Base-by-base conservation (phyloP, 2,329 filamentous ascomycete species). In the Magnaporthales sp. region DNA sequence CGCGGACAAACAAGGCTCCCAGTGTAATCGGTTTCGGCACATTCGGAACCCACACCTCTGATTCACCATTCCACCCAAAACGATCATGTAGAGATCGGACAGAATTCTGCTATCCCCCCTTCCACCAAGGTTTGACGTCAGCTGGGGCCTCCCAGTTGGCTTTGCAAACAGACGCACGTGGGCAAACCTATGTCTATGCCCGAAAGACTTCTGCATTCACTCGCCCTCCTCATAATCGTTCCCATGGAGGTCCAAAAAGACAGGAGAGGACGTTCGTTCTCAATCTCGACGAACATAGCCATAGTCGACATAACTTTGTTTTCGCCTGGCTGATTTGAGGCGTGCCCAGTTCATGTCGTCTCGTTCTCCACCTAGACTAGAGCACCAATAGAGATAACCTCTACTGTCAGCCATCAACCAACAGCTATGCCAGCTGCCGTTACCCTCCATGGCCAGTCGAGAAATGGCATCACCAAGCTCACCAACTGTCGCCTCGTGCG, bases 401-500 rank as follows among this genome's bases (percentile, higher is more conserved):
- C 19, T 27, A 13, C 13, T 15, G 24, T 58, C 54, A 26, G 2
- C 31, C 31, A 46, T 10, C 24, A 51, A 38, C 24, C 24, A 64
- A 9, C 46, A 26, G 32, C 24, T 30, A 73, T 73, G 71, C 69
- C 70, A 8, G 71, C 71, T 68, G 67, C 67, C 72, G 74, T 77
- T 38, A 74, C 75, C 11, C 68, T 74, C 66, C 73, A 73, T 51
- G 72, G 71, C 22, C 56, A 24, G 26, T 74, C 75, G 77, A 63
- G 78, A 73, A 81, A 82, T 69, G 83, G 83, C 73, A 89, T 97
- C 74, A 93, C 91, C 74, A 95, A 94, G 76, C 91, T 96, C 76
- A 95, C 91, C 73, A 96, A 96, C 79, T 96, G 93, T 75, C 88
- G 90, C 64, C 80, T 96, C 29, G 82, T 94, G 68, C 88, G 86